These are phyloP conservation scores for Setomelanomma holmii DNA, from an alignment of 2,329 filamentous ascomycete species.

Conservation along the genomic window DNA sequence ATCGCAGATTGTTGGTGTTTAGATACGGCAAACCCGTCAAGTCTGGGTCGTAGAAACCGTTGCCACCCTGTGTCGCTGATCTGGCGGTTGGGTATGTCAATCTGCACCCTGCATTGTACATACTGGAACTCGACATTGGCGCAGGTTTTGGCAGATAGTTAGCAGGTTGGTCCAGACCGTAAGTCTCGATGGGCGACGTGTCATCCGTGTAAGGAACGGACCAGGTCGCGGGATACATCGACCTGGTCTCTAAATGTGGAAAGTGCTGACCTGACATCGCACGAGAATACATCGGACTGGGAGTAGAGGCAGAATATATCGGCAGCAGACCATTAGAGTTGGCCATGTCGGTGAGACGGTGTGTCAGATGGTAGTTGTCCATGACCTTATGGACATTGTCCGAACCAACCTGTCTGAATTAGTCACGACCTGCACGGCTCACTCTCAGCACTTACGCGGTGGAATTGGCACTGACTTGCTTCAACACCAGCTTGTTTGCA, in stretches of 20 bases:
- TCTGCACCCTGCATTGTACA: conserved; percentile 25
- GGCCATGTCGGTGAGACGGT: conserved; percentile 24
- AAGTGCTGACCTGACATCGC: conserved; percentile 19
- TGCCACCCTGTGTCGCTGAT: conserved; percentile 10
- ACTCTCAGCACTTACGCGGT: conserved; percentile 66
- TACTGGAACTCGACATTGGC: conserved; percentile 12
- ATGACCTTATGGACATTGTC: conserved; percentile 33
- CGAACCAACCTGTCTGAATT: conserved; percentile 41
- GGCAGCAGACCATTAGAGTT: conserved; percentile 30
- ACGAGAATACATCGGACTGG: conserved; percentile 20
- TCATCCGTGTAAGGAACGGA: conserved; percentile 33
- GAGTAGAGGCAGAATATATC: conserved; percentile 19
- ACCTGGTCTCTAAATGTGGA: conserved; percentile 27
- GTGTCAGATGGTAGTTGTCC: conserved; percentile 22
- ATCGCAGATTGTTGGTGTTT: conserved; percentile 16
- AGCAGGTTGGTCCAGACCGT: conserved; percentile 28
- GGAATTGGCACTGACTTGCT: conserved; percentile 71
- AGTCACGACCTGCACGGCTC: conserved; percentile 4
- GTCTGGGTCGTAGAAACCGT: conserved; percentile 31
- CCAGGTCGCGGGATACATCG: conserved; percentile 31
- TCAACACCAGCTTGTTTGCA: conserved; percentile 77
- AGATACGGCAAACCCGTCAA: conserved; percentile 24
- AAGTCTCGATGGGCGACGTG: conserved; percentile 37
- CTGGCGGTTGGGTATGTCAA: conserved; percentile 26
- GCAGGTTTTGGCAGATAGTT: conserved; percentile 28